Conservation (phyloP, 495 filamentous ascomycete genomes). For the Bryoglossum gracile region DNA sequence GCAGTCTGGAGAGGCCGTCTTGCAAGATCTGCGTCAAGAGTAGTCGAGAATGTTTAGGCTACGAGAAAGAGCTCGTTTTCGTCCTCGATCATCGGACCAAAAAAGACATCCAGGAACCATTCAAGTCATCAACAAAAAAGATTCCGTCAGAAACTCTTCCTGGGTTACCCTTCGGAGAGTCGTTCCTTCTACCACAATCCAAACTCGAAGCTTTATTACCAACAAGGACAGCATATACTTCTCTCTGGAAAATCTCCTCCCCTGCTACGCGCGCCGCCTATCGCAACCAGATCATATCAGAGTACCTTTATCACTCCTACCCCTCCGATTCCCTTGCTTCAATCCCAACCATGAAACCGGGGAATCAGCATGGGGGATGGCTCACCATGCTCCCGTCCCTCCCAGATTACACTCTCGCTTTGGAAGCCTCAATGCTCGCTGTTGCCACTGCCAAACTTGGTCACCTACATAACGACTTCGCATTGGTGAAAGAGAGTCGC, state of each 20-base stretch:
- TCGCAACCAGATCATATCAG: conserved; percentile 12
- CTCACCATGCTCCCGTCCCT: conserved; percentile 23
- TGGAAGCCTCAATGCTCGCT: conserved; percentile 26
- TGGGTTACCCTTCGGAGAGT: neutral
- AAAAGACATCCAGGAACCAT: neutral
- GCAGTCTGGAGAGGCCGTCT: conserved; percentile 30
- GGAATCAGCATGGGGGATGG: conserved; percentile 15
- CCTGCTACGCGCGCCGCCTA: conserved; percentile 9
- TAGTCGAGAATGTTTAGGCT: conserved; percentile 33
- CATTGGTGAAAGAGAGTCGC: conserved; percentile 27
- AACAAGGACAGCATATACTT: conserved; percentile 8
- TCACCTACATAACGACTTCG: conserved; percentile 14
- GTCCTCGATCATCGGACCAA: conserved; percentile 19
- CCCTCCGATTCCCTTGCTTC: neutral
- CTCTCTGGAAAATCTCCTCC: conserved; percentile 2
- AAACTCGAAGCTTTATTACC: conserved; percentile 3
- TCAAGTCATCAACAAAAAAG: too few species aligned
- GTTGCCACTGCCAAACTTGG: conserved; percentile 27
- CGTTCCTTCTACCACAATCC: neutral
- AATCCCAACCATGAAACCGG: neutral
- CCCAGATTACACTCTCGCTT: conserved; percentile 19
- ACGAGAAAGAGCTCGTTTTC: conserved; percentile 31
- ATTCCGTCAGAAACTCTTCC: neutral
- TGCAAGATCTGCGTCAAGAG: conserved; percentile 33
- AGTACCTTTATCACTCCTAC: conserved; percentile 9